Base-by-base conservation (phyloP, 495 filamentous ascomycete genomes). In the Daldinia concentrica region DNA sequence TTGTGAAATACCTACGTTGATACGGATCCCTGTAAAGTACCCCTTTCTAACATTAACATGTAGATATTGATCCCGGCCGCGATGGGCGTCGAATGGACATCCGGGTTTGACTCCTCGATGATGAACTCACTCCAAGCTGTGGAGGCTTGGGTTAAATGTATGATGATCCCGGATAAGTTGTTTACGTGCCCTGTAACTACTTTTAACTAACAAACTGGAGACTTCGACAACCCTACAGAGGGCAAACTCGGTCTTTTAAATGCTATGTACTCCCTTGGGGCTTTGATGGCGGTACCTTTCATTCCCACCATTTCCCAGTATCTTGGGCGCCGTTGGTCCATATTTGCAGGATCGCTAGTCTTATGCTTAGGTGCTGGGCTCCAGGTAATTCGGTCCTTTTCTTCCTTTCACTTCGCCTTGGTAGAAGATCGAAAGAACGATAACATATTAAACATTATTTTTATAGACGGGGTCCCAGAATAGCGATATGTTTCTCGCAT, bases 41-140 rank as follows among this genome's bases (percentile, higher is more conserved):
- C 12, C 3, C 39, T 45, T 15, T 60, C 70, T 73, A 27, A 73
- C 29, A 30, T n/a, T 17, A 2, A 6, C 8, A 7, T 58, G 2
- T 11, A 73, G 70, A 51, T 87, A 55, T 74, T 90, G 60, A 81
- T 87, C 56, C 85, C 86, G 1, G 80, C 83, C 4, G 84, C 81
- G 61, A 84, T 89, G 76, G 88, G 87, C 12, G 83, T 87, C 48
- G 87, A 88, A 73, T 87, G 87, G 79, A 90, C 87, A 0, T 87
- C 86, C 12, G 87, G 88, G 4, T 90, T 89, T 69, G 87, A 89
- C 70, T 86, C 84, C 0, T 84, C 85, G 56, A 85, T 89, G 72
- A 87, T 89, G 79, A 89, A 88, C 62, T 82, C 82, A 1, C 77
- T 88, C 7, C 85, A 89, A 72, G 84, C 84, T 37, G 81, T 87